phyloP scores from a whole-genome alignment of 306 rosid genomes.

The Neltuma alba region DNA sequence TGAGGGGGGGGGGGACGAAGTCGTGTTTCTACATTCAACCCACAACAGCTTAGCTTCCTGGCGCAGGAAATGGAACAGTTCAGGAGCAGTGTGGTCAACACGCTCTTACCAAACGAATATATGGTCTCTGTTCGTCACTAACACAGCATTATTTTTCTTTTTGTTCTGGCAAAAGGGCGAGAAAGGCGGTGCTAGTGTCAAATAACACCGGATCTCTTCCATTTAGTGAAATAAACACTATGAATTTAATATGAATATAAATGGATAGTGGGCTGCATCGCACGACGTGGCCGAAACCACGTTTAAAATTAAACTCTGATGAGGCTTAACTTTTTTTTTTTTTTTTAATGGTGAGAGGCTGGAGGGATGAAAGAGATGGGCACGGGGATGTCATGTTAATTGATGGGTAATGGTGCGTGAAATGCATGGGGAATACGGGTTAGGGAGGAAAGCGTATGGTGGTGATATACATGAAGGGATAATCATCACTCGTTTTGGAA shows the following conservation, averaged over 20 bases:
- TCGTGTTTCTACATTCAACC: background rate
- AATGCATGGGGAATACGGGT: too few species aligned
- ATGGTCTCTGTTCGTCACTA: conserved; percentile 23
- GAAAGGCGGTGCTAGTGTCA: background rate
- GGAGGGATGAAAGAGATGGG: background rate
- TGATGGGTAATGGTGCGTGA: too few species aligned
- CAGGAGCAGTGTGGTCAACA: conserved; percentile 27
- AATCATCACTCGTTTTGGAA: too few species aligned
- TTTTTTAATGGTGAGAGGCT: too few species aligned
- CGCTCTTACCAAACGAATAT: conserved; percentile 32
- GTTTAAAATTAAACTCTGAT: too few species aligned
- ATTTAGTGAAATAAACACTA: background rate
- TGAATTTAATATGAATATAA: background rate
- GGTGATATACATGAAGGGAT: too few species aligned
- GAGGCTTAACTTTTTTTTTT: too few species aligned
- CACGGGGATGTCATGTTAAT: background rate
- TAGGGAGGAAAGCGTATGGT: too few species aligned
- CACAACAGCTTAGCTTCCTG: background rate
- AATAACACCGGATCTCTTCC: background rate
- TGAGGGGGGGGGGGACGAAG: too few species aligned
- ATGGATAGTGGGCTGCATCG: background rate
- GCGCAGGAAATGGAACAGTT: background rate
- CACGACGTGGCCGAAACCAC: too few species aligned
- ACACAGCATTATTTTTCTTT: background rate
- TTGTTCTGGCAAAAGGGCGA: background rate